Base-by-base conservation (phyloP, 345 rosid species). In the Psidium guajava region DNA sequence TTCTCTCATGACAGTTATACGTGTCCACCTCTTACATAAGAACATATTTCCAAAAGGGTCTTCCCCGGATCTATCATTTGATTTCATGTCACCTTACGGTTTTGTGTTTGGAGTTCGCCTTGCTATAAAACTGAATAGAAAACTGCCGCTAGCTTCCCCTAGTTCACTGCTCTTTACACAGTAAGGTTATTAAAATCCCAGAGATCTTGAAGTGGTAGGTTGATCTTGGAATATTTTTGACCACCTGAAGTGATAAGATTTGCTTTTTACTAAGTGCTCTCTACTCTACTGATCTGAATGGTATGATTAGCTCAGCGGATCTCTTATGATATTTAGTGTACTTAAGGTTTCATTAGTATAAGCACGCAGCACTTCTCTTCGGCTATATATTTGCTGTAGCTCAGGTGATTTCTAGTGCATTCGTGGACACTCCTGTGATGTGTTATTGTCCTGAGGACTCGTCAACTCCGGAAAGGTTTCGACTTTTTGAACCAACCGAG, bases 1-100 rank as follows among this genome's bases (percentile, higher is more conserved):
- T 54, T 22, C 80, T 83, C 28, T 50, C 4, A 49, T 85, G 89
- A 83, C 84, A 90, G 82, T 57, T 61, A 77, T 86, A 84, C 64
- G 86, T 86, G 80, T 77, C 82, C 59, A 82, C 47, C 85, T 44
- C 47, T 9, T 8, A 21, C 9, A 21, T 24, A 36, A 69, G 47
- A 36, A 69, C 14, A 36, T 36, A 36, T 69, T 18, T 8, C 3
- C 40, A 69, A 9, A 18, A 36, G 47, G 10, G 21, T 69, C 40
- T 36, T 6, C 47, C 77, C 13, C 25, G 47, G 77, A 18, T 32
- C 11, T 24, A 32, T 69, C 44, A 69, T 32, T 32, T 16, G 24
- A 64, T 64, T 5, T 64, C 12, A 15, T 8, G 44, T 32, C 44
- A 18, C 77, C 36, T 5, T 64, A 10, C 16, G 75, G 10, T 32